Percentiles rank a stretch among this genome's conserved stretches.
Conservation (phyloP, 2,329 filamentous ascomycete genomes). For the Colletotrichum theobromicola region DNA sequence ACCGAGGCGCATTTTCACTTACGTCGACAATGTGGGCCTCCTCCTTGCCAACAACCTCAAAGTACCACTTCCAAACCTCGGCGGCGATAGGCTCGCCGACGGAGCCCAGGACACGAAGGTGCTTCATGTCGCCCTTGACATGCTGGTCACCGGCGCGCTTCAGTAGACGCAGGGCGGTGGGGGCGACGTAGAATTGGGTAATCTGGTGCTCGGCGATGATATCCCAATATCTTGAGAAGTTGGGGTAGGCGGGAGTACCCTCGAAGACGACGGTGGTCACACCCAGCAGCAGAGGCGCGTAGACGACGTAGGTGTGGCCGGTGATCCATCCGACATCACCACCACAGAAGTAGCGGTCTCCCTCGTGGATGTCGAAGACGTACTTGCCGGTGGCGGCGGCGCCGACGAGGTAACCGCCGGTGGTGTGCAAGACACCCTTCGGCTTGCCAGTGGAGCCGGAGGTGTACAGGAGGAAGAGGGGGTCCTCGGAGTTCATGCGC, state of each 20-base stretch:
- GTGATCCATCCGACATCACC: constrained; percentile 99
- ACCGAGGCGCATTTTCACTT: constrained; percentile 47
- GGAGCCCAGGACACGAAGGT: constrained; percentile 87
- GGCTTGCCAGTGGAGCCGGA: constrained; percentile 98
- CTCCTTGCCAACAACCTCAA: constrained; percentile 91
- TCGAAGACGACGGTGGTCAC: constrained; percentile 97
- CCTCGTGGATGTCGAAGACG: constrained; percentile 96
- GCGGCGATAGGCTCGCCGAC: constrained; percentile 98
- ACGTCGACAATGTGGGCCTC: constrained; percentile 94
- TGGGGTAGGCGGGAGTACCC: constrained; percentile 94
- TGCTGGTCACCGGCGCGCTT: constrained; percentile 96
- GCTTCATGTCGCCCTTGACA: constrained; percentile 87
- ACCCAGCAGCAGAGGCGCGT: constrained; percentile 90
- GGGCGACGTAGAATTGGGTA: constrained; percentile 98
- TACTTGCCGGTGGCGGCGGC: constrained; percentile 96
- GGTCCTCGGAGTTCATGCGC: constrained; percentile 90
- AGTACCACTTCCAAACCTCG: constrained; percentile 99
- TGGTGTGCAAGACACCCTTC: constrained; percentile 99
- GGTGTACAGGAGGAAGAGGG: constrained; percentile 96
- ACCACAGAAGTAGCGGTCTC: constrained; percentile 95
- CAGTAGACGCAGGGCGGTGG: constrained; percentile 88
- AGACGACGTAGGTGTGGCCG: constrained; percentile 97
- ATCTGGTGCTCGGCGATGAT: constrained; percentile 95
- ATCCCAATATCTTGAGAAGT: constrained; percentile 99
- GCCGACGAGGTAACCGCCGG: constrained; percentile 91